Evolutionary conservation across 352 stramenopile species (phyloP).

Genomic region (Pythium sp.): DNA sequence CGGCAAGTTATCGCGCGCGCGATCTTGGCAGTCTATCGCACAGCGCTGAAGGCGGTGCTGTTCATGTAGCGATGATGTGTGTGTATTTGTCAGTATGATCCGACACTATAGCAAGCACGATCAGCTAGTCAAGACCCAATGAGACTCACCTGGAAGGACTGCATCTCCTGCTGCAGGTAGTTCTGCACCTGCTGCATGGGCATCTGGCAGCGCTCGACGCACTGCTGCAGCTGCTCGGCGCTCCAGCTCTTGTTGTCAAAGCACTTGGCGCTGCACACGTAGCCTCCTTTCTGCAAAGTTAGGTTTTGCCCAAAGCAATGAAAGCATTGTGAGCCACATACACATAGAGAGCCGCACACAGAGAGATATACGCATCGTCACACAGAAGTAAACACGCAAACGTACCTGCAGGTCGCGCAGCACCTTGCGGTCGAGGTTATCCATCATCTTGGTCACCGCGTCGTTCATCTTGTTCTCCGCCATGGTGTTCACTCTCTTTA

Average conservation of each 20-base stretch:
- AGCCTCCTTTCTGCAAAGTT: conserved; percentile 58
- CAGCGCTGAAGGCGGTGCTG: conserved; percentile 81
- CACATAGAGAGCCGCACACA: neutral
- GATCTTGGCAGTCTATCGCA: conserved; percentile 87
- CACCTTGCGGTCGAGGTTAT: conserved; percentile 72
- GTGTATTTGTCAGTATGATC: neutral
- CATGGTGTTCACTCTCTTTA: conserved; percentile 30
- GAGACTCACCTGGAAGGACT: conserved; percentile 61
- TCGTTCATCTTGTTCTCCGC: conserved; percentile 80
- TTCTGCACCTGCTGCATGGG: conserved; percentile 83
- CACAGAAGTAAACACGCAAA: neutral
- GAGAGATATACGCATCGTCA: neutral
- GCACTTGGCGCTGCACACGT: conserved; percentile 84
- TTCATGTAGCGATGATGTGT: neutral
- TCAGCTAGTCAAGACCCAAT: neutral
- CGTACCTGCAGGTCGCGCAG: conserved; percentile 71
- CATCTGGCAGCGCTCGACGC: conserved; percentile 84
- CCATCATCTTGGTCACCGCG: conserved; percentile 82
- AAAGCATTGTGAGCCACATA: neutral
- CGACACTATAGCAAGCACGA: neutral
- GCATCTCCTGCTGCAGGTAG: conserved; percentile 82
- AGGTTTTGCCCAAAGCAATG: neutral
- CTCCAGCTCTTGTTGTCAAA: conserved; percentile 84
- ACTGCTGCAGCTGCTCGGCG: conserved; percentile 76
- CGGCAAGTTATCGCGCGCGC: conserved; percentile 65